Evolutionary conservation across 2,329 filamentous ascomycete species (phyloP), one percentile per base, ranked within the genome.

Genomic region (Ophiobolus disseminans): DNA sequence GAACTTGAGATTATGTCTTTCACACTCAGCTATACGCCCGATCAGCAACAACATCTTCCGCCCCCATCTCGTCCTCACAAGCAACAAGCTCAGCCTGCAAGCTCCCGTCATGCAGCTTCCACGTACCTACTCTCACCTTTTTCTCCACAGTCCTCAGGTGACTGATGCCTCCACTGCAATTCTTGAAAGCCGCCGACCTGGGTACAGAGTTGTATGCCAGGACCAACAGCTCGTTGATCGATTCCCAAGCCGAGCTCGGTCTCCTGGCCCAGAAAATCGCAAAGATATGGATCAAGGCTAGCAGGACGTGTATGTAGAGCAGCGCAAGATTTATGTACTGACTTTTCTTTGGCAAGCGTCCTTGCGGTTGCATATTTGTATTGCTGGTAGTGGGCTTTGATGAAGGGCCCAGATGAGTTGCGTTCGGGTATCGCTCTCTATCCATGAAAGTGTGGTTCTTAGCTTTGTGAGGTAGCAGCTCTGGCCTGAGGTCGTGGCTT

Each of bases 181-280:
- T 48, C 23, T 48, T 20, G 17, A 48, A 35, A 5, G 13, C 37
- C 14, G 11, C 21, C 11, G 20, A 14, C n/a, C 20, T 20, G 7
- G 45, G 37, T 17, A 5, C 21, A 36, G 28, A 34, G n/a, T 48
- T 48, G 17, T 48, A 48, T 13, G 45, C 45, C 37, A 48, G 31
- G 7, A 32, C 31, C 5, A 41, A 19, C 16, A 41, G 38, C 30
- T 48, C 45, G 16, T 41, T 41, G 8, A 38, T 25, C 11, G 30
- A 26, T 11, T 41, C 38, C 37, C 45, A 48, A 3, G 45, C 45
- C 16, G 35, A 26, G 22, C 38, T 41, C 13, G 34, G 32, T 14
- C 22, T 19, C 11, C 10, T 10, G 14, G 3, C 8, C 9, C 19
- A 23, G 19, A 40, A 23, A 13, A 48, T n/a, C 4, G 31, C 11